phyloP scores from a whole-genome alignment of 1,139 yeast species.

The Scheffersomyces titani region DNA sequence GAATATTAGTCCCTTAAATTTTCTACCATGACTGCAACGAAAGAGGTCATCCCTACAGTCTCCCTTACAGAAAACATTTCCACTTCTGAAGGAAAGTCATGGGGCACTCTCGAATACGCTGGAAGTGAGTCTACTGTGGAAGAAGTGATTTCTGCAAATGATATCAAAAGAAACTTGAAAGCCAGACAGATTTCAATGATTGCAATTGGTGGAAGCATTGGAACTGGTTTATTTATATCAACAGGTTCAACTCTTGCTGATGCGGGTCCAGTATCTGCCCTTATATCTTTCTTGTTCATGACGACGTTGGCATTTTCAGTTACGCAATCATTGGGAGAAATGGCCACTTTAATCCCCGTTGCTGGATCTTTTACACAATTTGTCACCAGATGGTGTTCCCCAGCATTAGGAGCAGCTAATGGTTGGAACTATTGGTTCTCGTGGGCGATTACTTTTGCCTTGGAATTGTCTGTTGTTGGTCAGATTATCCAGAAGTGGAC shows the following conservation, averaged over 20 bases:
- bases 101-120: background rate
- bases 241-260: conserved; percentile 31
- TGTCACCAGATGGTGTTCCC: conserved; percentile 58
- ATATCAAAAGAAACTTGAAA: conserved; percentile 4
- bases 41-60: background rate
- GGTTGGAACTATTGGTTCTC: conserved; percentile 84
- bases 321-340: conserved; percentile 37
- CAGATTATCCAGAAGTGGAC: conserved; percentile 76
- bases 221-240: conserved; percentile 41
- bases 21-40: background rate
- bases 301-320: conserved; percentile 35
- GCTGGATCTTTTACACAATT: conserved; percentile 27
- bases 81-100: background rate
- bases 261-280: conserved; percentile 40
- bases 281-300: conserved; percentile 33
- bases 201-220: conserved; percentile 35
- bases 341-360: conserved; percentile 42
- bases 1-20: background rate
- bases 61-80: background rate
- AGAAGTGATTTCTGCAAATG: background rate
- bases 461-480: conserved; percentile 78
- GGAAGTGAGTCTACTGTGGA: background rate
- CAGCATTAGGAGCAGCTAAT: conserved; percentile 70
- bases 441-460: conserved; percentile 79
- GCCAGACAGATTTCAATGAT: conserved; percentile 9